phyloP scores from a whole-genome alignment of 805 yeast species.

The Yamadazyma paraphyllophila region DNA sequence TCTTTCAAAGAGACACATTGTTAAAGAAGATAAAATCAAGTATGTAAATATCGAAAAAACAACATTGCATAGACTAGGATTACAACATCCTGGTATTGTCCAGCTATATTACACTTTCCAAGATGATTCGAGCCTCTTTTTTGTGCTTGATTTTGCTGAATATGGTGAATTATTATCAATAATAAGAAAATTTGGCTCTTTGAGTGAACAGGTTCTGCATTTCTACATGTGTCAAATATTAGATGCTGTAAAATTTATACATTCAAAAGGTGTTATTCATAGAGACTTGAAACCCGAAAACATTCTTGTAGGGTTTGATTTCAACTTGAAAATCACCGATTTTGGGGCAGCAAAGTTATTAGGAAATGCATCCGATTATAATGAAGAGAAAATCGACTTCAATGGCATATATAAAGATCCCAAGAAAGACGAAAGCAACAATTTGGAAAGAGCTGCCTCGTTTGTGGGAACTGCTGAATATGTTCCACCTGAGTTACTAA shows the following conservation, averaged over 20 bases:
- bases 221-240: slow-evolving; percentile 84
- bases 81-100: slow-evolving; percentile 89
- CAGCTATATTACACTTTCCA: slow-evolving; percentile 92
- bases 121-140: slow-evolving; percentile 81
- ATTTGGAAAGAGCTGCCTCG: slow-evolving; percentile 46
- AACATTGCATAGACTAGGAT: slow-evolving; percentile 81
- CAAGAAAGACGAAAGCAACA: slow-evolving; percentile 29
- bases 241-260: slow-evolving; percentile 90
- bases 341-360: slow-evolving; percentile 95
- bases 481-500: slow-evolving; percentile 87
- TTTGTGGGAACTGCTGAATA: slow-evolving; percentile 91
- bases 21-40: slow-evolving; percentile 89
- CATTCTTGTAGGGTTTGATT: slow-evolving; percentile 77
- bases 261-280: slow-evolving; percentile 85
- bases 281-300: slow-evolving; percentile 95
- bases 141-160: slow-evolving; percentile 90
- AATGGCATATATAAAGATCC: slow-evolving; percentile 17
- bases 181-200: slow-evolving; percentile 72
- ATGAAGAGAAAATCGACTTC: slow-evolving; percentile 37
- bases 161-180: slow-evolving; percentile 89
- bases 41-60: slow-evolving; percentile 94
- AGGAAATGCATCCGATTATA: slow-evolving; percentile 19
- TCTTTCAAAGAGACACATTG: slow-evolving; percentile 87
- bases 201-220: slow-evolving; percentile 70
- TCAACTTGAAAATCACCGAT: slow-evolving; percentile 89